These are phyloP conservation scores for Gillenia trifoliata DNA, from an alignment of 306 rosid genomes.

Conservation along the genomic window DNA sequence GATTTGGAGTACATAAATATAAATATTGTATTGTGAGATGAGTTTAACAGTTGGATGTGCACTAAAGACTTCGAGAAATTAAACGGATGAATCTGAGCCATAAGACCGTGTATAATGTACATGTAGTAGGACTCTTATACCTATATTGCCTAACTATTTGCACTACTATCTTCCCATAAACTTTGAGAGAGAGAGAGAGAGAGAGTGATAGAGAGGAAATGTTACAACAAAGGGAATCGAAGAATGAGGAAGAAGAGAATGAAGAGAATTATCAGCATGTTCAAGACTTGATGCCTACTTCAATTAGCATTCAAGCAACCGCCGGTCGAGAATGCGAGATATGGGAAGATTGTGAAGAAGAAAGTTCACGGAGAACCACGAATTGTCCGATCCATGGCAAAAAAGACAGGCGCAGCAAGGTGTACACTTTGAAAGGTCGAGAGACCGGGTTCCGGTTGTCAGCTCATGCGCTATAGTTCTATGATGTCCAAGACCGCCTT, in stretches of 20 bases:
- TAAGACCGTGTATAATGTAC: no score
- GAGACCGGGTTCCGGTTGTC: slow-evolving; percentile 29
- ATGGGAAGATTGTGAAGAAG: slow-evolving; percentile 3
- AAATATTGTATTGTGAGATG: no score
- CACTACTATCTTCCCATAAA: not conserved
- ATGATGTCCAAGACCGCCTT: slow-evolving; percentile 32
- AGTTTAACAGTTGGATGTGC: no score
- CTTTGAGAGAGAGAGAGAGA: not conserved
- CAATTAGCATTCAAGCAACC: not conserved
- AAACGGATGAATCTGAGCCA: no score
- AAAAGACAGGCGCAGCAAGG: slow-evolving; percentile 24
- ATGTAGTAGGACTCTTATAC: not conserved
- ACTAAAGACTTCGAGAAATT: no score
- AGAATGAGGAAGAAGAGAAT: not conserved
- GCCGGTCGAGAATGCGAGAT: not conserved
- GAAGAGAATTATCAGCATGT: not conserved
- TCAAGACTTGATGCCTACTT: not conserved
- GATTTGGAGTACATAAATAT: not conserved
- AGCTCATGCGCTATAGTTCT: slow-evolving; percentile 25
- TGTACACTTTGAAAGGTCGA: slow-evolving; percentile 19
- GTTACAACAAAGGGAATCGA: not conserved
- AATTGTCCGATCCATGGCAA: not conserved
- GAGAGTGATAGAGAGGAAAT: not conserved
- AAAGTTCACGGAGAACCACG: slow-evolving; percentile 15
- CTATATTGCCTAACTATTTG: not conserved